Evolutionary conservation across 1,284 basidiomycete species (phyloP).

Genomic region (Rhodotorula glutinis): DNA sequence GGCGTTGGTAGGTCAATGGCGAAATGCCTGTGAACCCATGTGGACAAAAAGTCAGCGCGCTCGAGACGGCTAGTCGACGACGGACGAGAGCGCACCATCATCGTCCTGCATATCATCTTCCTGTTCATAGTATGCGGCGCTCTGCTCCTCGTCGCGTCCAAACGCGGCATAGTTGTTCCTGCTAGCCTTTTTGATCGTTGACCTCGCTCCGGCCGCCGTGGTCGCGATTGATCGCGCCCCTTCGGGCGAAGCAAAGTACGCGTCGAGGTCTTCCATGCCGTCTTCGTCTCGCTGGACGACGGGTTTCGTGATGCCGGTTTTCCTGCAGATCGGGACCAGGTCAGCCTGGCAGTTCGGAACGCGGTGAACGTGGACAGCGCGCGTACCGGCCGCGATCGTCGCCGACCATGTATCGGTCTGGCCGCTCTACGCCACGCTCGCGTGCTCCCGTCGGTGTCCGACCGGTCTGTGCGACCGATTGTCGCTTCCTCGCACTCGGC

Average conservation of each 20-base stretch:
- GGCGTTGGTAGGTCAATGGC: conserved; percentile 13
- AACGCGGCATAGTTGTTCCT: background rate
- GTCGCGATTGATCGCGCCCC: conserved; percentile 12
- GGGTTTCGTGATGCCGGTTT: conserved; percentile 43
- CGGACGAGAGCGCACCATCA: conserved; percentile 52
- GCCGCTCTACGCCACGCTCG: conserved; percentile 15
- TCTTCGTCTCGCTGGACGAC: conserved; percentile 58
- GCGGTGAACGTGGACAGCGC: background rate
- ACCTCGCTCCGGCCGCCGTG: background rate
- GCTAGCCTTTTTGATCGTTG: conserved; percentile 7
- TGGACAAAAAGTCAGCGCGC: background rate
- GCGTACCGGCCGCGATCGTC: conserved; percentile 35
- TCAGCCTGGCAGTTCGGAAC: background rate
- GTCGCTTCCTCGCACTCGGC: background rate
- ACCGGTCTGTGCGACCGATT: background rate
- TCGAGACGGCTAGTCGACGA: no score
- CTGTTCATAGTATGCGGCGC: conserved; percentile 46
- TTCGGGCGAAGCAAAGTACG: conserved; percentile 57
- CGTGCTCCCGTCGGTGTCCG: background rate
- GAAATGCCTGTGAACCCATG: conserved; percentile 17
- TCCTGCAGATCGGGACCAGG: conserved; percentile 14
- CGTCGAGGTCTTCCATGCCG: conserved; percentile 77
- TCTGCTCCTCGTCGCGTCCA: conserved; percentile 12
- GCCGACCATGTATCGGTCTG: conserved; percentile 24
- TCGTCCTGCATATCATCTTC: conserved; percentile 55